Percentiles rank a stretch among this genome's conserved stretches.
phyloP scores from a whole-genome alignment of 192 early-diverging fungal genomes.

The Podila horticola region DNA sequence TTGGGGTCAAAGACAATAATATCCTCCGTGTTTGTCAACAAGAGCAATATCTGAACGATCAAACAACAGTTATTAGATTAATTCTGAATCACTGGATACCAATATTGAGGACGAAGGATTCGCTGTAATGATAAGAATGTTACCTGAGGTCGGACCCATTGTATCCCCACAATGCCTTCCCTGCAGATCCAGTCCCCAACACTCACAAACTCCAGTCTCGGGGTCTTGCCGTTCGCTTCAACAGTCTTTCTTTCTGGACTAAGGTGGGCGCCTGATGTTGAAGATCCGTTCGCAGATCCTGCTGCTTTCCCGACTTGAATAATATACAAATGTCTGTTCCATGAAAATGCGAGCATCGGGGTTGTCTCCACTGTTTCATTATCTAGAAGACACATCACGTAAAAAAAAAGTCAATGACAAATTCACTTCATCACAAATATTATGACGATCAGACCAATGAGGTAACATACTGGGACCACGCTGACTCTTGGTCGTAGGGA shows the following conservation, averaged over 20 bases:
- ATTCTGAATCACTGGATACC: too few species aligned
- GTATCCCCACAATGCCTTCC: constrained; percentile 67
- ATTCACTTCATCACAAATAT: background rate
- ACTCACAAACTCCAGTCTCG: constrained; percentile 57
- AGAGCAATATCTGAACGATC: constrained; percentile 58
- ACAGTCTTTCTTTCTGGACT: constrained; percentile 32
- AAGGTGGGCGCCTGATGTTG: constrained; percentile 10
- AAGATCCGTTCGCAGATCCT: background rate
- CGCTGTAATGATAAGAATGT: background rate
- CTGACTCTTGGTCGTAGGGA: constrained; percentile 59
- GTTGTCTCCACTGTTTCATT: constrained; percentile 44
- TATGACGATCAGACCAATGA: background rate
- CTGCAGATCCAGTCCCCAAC: constrained; percentile 62
- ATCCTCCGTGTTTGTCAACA: constrained; percentile 66
- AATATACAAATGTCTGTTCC: constrained; percentile 65
- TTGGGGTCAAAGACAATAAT: constrained; percentile 69
- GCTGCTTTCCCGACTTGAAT: constrained; percentile 50
- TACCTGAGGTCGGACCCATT: constrained; percentile 71
- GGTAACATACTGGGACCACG: constrained; percentile 32
- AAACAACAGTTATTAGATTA: background rate
- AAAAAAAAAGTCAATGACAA: too few species aligned
- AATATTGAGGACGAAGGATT: too few species aligned
- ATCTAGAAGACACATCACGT: constrained; percentile 30
- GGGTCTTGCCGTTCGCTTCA: constrained; percentile 27
- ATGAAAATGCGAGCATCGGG: constrained; percentile 66